A percentile compares a stretch with the other conserved stretches of the same genome.
Conservation (phyloP, 768 basidiomycete genomes). For the Amanita fuliginea region DNA sequence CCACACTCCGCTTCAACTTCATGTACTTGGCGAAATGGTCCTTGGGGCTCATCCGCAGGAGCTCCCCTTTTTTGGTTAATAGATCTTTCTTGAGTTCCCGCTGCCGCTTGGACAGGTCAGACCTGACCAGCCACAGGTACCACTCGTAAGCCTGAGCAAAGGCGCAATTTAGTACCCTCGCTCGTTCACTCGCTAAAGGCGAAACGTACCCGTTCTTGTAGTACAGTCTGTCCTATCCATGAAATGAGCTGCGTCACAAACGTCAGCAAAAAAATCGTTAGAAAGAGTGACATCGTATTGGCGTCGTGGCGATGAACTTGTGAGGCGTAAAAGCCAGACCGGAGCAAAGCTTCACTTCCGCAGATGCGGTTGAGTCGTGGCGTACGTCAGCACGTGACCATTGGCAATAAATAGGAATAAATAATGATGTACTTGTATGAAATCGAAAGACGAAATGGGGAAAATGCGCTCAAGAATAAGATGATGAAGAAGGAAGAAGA, state of each 20-base stretch:
- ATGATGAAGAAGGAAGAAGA: background rate
- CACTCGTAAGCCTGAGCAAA: constrained; percentile 52
- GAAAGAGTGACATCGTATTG: constrained; percentile 56
- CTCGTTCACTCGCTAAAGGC: background rate
- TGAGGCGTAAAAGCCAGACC: background rate
- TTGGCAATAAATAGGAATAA: background rate
- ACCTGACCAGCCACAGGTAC: constrained; percentile 58
- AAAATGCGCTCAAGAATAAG: background rate
- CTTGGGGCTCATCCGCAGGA: constrained; percentile 85
- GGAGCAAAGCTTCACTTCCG: background rate
- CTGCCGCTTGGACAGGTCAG: constrained; percentile 45
- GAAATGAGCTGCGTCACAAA: constrained; percentile 75
- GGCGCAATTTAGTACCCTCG: background rate
- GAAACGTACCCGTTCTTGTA: constrained; percentile 59
- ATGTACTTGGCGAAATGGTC: constrained; percentile 99
- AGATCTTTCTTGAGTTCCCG: constrained; percentile 70
- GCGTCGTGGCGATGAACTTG: background rate
- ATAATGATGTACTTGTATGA: background rate
- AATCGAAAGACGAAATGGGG: background rate
- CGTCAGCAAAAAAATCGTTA: constrained; percentile 75
- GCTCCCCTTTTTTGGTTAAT: constrained; percentile 70
- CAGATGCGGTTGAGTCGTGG: too few species aligned
- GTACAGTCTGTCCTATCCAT: constrained; percentile 82
- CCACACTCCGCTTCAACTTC: constrained; percentile 78
- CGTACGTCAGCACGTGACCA: background rate